Evolutionary conservation across 1,284 basidiomycete genomes (phyloP), one percentile per base, ranked within the genome.

Genomic region (Rhodotorula sp.): DNA sequence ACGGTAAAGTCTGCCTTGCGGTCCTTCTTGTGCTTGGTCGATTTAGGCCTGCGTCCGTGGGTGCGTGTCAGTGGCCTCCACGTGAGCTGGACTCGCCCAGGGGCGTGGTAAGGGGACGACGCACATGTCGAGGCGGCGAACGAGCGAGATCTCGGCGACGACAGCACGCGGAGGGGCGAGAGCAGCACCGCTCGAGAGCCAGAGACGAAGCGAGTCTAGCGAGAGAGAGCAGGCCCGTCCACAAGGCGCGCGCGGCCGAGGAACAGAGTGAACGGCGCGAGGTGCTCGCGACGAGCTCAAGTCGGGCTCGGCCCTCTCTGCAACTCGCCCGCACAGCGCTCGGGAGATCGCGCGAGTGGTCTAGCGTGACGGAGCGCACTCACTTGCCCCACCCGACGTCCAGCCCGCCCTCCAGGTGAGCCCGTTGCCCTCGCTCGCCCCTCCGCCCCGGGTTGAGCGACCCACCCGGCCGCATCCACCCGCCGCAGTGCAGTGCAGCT

Each of bases 1-100:
- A 92, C 92, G 58, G 88, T n/a, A 15, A 48, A 96, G 81, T 96
- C 94, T n/a, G 90, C 90, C 2, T 86, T 87, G 81, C 91, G 94
- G 73, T 90, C 92, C 80, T 89, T 92, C 80, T 88, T 89, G 82
- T 91, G 93, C 81, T 91, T 94, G 19, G 88, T 84, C 73, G 88
- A 90, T 82, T 94, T 94, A 19, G 92, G 91, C 93, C 95, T 91
- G 29, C 3, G 25, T 12, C 3, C 0, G n/a, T 6, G 3, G 6
- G n/a, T 12, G 50, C 4, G n/a, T n/a, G 50, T 51, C 50, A 51
- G 50, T 8, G 6, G 39, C 39, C 7, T 12, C 3, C 25, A n/a
- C 25, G 25, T 25, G 5, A 2, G 48, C 25, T 12, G 25, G 46
- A 27, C 27, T 44, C 44, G 44, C 10, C 13, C 13, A 13, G 10